Evolutionary conservation across 2,329 filamentous ascomycete species (phyloP).

Genomic region (Paecilomyces formosus): DNA sequence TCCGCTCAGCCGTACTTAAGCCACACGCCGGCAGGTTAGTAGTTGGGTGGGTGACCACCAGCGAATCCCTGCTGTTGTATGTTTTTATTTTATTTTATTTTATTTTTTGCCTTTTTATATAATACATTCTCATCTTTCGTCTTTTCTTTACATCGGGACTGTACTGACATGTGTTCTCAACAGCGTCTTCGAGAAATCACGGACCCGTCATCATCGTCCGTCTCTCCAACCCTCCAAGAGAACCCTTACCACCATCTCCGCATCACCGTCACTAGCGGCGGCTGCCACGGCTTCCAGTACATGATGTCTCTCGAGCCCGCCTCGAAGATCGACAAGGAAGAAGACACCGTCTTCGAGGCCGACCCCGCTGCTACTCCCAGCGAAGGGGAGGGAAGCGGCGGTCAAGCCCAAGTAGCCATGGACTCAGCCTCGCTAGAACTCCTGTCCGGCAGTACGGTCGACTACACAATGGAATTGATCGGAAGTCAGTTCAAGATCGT

Average conservation of each 20-base stretch:
- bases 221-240: slow-evolving; percentile 25
- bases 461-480: slow-evolving; percentile 94
- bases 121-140: slow-evolving; percentile 1
- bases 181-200: slow-evolving; percentile 71
- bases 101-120: slow-evolving; percentile 5
- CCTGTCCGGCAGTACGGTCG: slow-evolving; percentile 86
- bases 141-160: neutral
- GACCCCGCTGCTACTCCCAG: slow-evolving; percentile 27
- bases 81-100: slow-evolving; percentile 29
- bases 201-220: slow-evolving; percentile 32
- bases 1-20: slow-evolving; percentile 42
- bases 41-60: slow-evolving; percentile 42
- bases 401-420: slow-evolving; percentile 72
- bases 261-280: slow-evolving; percentile 84
- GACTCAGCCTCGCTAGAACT: slow-evolving; percentile 82
- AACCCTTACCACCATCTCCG: slow-evolving; percentile 83
- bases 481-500: slow-evolving; percentile 93
- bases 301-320: slow-evolving; percentile 70
- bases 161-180: slow-evolving; percentile 1
- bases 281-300: slow-evolving; percentile 97
- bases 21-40: slow-evolving; percentile 39
- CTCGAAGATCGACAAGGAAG: slow-evolving; percentile 55
- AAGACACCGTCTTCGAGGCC: slow-evolving; percentile 83
- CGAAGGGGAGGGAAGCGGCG: slow-evolving; percentile 22
- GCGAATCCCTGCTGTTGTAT: slow-evolving; percentile 40